Base-by-base conservation (phyloP, 2,329 filamentous ascomycete genomes). In the Myriosclerotinia duriaeana region DNA sequence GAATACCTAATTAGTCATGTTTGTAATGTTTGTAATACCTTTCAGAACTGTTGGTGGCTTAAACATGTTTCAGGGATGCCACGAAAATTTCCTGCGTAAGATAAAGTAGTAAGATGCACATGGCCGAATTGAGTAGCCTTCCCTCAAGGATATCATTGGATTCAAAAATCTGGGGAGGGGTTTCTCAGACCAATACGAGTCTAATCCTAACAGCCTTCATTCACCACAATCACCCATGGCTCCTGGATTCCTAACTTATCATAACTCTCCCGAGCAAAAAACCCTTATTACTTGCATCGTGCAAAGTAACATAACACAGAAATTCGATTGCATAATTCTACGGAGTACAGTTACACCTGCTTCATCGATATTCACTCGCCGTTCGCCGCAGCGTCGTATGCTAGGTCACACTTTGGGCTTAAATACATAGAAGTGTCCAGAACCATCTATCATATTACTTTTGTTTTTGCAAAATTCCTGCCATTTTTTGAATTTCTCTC, bases 291-390 rank as follows among this genome's bases (percentile, higher is more conserved):
- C 42, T 20, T 65, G 63, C 52, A 58, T 64, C 52, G 40, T 14
- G 52, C 40, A 64, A 52, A 59, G 42, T 59, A 59, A 59, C 63
- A 65, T 65, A 38, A 17, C 63, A 59, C 63, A 56, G 26, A 53
- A 53, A 64, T 65, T 59, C 42, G n/a, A 36, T n/a, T 58, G 15
- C 40, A 59, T 38, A 20, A 46, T n/a, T 59, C 53, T 30, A 30
- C 30, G 30, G 30, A 34, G 30, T 34, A 34, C 17, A 42, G 42
- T 65, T 40, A 52, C 63, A 40, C 15, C 46, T 52, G 4, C 20
- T 34, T 26, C 11, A 58, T 60, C n/a, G 17, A 20, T 48, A 60
- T 42, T 22, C 36, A 59, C 12, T 58, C 62, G 22, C 12, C 50
- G 20, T 22, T 38, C n/a, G 34, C 30, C 62, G n/a, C 53, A 65